Evolutionary conservation across 176 grass and related monocot genomes (phyloP).

Genomic region (Oryza coarctata): DNA sequence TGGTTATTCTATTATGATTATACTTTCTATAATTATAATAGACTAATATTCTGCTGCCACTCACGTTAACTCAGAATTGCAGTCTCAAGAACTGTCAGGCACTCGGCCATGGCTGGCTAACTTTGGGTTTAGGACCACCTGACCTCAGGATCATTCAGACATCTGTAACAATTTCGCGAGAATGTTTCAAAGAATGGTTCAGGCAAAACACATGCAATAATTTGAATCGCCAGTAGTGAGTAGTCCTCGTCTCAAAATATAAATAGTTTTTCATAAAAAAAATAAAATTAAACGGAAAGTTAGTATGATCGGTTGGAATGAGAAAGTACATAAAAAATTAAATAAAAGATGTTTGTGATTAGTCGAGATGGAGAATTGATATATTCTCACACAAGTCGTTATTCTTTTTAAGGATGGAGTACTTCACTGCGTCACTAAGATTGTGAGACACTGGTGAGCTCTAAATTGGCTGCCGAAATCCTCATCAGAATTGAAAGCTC

Average conservation of each 20-base stretch:
- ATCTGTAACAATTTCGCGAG: neutral
- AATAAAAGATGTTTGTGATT: too few species aligned
- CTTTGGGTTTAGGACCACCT: neutral
- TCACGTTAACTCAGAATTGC: neutral
- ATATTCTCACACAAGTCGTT: too few species aligned
- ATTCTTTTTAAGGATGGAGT: too few species aligned
- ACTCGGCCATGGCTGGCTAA: neutral
- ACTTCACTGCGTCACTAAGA: neutral
- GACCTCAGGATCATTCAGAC: neutral
- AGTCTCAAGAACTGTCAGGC: neutral
- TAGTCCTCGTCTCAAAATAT: too few species aligned
- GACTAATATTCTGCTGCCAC: too few species aligned
- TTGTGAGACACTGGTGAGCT: neutral
- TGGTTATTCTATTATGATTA: too few species aligned
- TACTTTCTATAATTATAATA: too few species aligned
- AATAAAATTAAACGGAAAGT: too few species aligned
- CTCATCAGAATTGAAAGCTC: neutral
- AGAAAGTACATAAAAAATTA: too few species aligned
- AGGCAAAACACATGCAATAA: neutral
- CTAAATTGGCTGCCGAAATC: neutral
- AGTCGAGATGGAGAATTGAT: too few species aligned
- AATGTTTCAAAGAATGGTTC: conserved; percentile 5
- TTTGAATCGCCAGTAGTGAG: neutral
- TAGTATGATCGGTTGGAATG: too few species aligned
- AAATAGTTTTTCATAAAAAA: too few species aligned